Base-by-base conservation (phyloP, 2,329 filamentous ascomycete genomes). In the Colletotrichum magnum region DNA sequence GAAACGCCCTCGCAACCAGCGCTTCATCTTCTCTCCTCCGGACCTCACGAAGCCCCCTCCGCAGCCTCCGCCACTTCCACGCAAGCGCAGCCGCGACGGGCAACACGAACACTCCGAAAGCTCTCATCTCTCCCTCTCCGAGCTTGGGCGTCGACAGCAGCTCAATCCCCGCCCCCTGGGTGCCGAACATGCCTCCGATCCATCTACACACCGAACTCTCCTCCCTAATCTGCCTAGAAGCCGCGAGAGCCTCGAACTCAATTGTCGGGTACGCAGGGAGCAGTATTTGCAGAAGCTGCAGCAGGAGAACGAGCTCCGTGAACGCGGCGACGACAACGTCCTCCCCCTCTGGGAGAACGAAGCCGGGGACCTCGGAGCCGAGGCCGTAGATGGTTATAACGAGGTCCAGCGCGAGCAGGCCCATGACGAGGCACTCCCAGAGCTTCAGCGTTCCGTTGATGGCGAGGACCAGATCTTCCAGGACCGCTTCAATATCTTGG, bases 51-150 rank as follows among this genome's bases (percentile, higher is more conserved):
- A 54, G 18, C 4, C 24, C 48, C 4, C 32, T 24, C 5, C 36
- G 41, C 16, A 66, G 18, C n/a, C 62, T 52, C 15, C 12, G 2
- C 61, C 54, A 65, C 43, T 69, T 66, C 61, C 66, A 65, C 24
- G 21, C n/a, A 1, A 60, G 50, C 0, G 61, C 50, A 0, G 50
- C 54, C 0, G n/a, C 41, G 12, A 65, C 54, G 1, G 66, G 66
- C 12, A 65, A 2, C 16, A 69, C 21, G 18, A 69, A 66, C 0
- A 69, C 5, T 0, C 61, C 66, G 36, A 69, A 69, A 6, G 43
- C 24, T 7, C 50, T 48, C 6, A 65, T 16, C 2, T 57, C 24
- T 4, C 13, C 6, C 13, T 26, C 61, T 0, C 4, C 13, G 3
- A 41, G 13, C 12, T 21, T 36, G 6, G 41, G 32, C 0, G n/a